Evolutionary conservation across 73 alveolate genomes (phyloP), one percentile per base, ranked within the genome.

Genomic region (Loxodes magnus): DNA sequence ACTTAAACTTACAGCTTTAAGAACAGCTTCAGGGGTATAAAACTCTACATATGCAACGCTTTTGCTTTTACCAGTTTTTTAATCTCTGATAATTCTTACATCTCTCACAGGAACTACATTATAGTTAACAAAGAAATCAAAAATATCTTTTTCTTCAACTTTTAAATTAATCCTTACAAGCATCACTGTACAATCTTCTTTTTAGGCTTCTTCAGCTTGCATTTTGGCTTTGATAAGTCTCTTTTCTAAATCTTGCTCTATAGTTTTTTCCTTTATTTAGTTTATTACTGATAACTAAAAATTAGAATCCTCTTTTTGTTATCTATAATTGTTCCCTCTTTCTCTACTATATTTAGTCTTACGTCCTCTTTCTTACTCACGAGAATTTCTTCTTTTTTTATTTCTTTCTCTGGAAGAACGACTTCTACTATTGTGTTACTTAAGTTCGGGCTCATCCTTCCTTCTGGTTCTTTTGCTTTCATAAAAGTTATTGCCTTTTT

Each of bases 11-110:
- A 88, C 63, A 2, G 97, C 96, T 46, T 81, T 65, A 5, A 79
- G 74, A 14, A 92, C 96, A 14, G 93, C 79, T 55, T 92, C 97
- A 33, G 90, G 90, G 14, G 90, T 64, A 66, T 88, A 85, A 69
- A 92, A 88, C 65, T 92, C 98, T 0, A 88, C 96, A 58, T 92
- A 92, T 24, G 97, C 89, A 7, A 88, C 88, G 66, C 93, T 94
- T 80, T 86, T 92, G 3, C 95, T 77, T 66, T 87, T 84, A 16
- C 87, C 90, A n/a, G 95, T 66, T 65, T 82, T 79, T 37, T 70
- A 48, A 57, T 92, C 98, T 74, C 95, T 56, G 35, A 92, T 80
- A 35, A 92, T 61, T 71, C 93, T 83, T 23, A 92, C 91, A 73
- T 92, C 98, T 16, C 95, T 78, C 35, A 92, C 79, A 26, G 88